Conservation (phyloP, 2,329 filamentous ascomycete genomes). For the Fusarium mundagurra region DNA sequence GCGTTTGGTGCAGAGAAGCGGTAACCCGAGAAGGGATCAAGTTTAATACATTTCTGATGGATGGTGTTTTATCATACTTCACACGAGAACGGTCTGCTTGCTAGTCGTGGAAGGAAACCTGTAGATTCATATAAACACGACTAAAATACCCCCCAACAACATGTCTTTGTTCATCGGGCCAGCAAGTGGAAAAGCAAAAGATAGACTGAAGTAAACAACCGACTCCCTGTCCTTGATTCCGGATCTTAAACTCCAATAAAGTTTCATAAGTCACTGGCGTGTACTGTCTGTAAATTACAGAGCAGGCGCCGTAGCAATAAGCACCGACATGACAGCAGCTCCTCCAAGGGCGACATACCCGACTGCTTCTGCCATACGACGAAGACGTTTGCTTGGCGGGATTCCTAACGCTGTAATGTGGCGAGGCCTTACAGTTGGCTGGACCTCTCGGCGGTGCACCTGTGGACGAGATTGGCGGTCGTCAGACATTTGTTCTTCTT, state of each 20-base stretch:
- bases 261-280: not conserved
- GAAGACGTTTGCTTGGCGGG: conserved; percentile 46
- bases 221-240: not conserved
- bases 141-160: not conserved
- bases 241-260: conserved; percentile 34
- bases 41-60: conserved; percentile 22
- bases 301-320: conserved; percentile 52
- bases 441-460: not conserved
- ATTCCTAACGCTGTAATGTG: not conserved
- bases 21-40: not conserved
- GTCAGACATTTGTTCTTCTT: conserved; percentile 11
- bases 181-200: not conserved
- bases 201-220: not conserved
- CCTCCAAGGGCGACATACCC: conserved; percentile 51
- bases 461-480: not conserved
- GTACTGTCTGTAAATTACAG: conserved; percentile 18
- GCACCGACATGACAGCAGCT: conserved; percentile 51
- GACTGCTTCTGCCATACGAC: conserved; percentile 49
- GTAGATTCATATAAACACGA: not conserved
- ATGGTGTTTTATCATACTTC: conserved; percentile 1
- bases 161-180: not conserved
- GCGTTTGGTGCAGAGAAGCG: conserved; percentile 38
- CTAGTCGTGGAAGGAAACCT: not conserved
- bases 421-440: not conserved
- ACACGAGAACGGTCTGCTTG: not conserved